A percentile compares a stretch with the other conserved stretches of the same genome.
Evolutionary conservation across 2,329 filamentous ascomycete genomes (phyloP).

Genomic region (Hypoxylon sp.): DNA sequence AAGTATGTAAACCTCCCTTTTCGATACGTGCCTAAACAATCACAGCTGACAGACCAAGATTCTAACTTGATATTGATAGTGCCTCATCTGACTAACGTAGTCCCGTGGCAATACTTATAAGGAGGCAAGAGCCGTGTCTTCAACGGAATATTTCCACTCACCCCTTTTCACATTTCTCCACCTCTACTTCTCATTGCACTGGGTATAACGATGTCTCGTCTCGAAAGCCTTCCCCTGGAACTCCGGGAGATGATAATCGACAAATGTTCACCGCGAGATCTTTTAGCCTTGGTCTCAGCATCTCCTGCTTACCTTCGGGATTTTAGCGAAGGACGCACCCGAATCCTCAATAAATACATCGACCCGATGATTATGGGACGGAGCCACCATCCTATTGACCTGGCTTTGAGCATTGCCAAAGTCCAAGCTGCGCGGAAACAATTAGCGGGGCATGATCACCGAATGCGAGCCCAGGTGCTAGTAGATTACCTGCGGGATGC

Average conservation of each 20-base stretch:
- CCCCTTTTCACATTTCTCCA: not conserved
- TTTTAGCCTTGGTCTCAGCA: not conserved
- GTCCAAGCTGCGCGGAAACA: not conserved
- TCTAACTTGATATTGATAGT: not conserved
- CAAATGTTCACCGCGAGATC: not conserved
- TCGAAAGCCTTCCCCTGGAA: not conserved
- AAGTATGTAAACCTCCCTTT: not conserved
- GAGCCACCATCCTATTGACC: not conserved
- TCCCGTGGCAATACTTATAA: not conserved
- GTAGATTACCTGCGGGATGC: not conserved
- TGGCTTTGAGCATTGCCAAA: not conserved
- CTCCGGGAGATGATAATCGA: not conserved
- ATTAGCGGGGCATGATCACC: not conserved
- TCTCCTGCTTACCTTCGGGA: not conserved
- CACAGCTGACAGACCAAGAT: not conserved
- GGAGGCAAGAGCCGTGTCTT: not conserved
- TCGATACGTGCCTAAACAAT: not conserved
- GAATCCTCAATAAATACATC: not conserved
- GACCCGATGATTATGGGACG: not conserved
- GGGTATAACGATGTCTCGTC: not conserved
- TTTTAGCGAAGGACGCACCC: not conserved
- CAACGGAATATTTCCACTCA: not conserved
- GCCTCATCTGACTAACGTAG: not conserved
- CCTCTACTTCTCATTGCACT: not conserved
- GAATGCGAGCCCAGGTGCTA: not conserved